Evolutionary conservation across 2,329 filamentous ascomycete genomes (phyloP).

Genomic region (Whalleya microplaca): DNA sequence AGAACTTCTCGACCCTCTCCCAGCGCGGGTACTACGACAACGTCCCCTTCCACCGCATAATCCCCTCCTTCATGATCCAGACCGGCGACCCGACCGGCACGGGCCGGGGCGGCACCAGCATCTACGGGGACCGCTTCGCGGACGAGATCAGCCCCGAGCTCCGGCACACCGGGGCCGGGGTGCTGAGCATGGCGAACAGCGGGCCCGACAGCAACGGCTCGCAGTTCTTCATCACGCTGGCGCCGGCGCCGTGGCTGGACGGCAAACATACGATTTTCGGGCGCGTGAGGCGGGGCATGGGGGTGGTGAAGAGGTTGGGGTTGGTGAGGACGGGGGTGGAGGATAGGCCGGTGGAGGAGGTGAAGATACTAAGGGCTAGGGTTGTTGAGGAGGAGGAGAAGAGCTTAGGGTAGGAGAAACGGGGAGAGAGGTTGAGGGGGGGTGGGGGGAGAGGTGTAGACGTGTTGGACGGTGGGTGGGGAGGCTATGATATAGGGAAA

Average conservation of each 20-base stretch:
- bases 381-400: slow-evolving; percentile 64
- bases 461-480: neutral
- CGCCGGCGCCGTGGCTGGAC: slow-evolving; percentile 94
- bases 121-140: slow-evolving; percentile 92
- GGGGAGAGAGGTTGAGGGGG: neutral
- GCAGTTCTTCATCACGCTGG: slow-evolving; percentile 95
- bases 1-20: slow-evolving; percentile 82
- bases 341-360: slow-evolving; percentile 79
- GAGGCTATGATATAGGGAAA: neutral
- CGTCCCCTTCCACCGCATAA: slow-evolving; percentile 90
- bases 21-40: slow-evolving; percentile 85
- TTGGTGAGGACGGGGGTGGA: slow-evolving; percentile 81
- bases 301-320: slow-evolving; percentile 84
- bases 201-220: slow-evolving; percentile 92
- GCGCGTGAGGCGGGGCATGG: slow-evolving; percentile 80
- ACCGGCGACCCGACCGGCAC: slow-evolving; percentile 93
- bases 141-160: slow-evolving; percentile 82
- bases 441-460: neutral
- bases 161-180: slow-evolving; percentile 89
- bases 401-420: too few relatives aligned
- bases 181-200: slow-evolving; percentile 96
- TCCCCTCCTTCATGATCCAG: slow-evolving; percentile 96
- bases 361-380: slow-evolving; percentile 76
- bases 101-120: slow-evolving; percentile 83
- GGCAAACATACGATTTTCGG: slow-evolving; percentile 98